Conservation (phyloP, 1,284 basidiomycete species). For the Retiboletus flavoniger region DNA sequence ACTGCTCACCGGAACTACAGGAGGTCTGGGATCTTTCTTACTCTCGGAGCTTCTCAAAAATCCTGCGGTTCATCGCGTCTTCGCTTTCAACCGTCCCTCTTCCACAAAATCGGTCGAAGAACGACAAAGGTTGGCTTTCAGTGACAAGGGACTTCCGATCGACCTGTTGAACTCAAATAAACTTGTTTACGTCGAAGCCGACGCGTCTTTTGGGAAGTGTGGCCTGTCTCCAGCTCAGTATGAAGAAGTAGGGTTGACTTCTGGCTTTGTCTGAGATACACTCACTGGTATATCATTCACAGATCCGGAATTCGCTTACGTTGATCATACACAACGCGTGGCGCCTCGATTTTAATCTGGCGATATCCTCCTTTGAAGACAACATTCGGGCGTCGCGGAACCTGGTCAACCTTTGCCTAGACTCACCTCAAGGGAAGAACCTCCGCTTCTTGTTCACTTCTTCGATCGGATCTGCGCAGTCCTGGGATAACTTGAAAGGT, state of each 20-base stretch:
- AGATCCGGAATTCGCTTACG: neutral
- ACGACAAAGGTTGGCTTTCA: slow-evolving; percentile 8
- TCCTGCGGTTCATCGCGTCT: slow-evolving; percentile 18
- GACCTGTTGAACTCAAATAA: slow-evolving; percentile 3
- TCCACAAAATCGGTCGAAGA: slow-evolving; percentile 1
- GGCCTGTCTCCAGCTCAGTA: slow-evolving; percentile 5
- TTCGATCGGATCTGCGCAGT: slow-evolving; percentile 26
- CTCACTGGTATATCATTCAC: neutral
- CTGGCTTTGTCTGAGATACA: neutral
- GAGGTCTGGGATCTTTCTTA: slow-evolving; percentile 29
- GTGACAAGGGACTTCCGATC: slow-evolving; percentile 4
- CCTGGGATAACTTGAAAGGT: slow-evolving; percentile 24
- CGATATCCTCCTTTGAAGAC: slow-evolving; percentile 39
- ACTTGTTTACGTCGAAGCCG: slow-evolving; percentile 14
- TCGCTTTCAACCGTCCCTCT: slow-evolving; percentile 25
- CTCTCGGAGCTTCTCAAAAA: slow-evolving; percentile 20
- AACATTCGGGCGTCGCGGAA: slow-evolving; percentile 37
- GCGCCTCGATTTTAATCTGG: slow-evolving; percentile 43
- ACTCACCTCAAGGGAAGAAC: neutral
- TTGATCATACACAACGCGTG: slow-evolving; percentile 33
- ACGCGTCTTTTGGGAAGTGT: slow-evolving; percentile 10
- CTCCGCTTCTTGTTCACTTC: slow-evolving; percentile 35
- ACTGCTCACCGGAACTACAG: slow-evolving; percentile 34
- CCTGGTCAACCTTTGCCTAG: slow-evolving; percentile 37
- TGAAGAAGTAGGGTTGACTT: slow-evolving; percentile 3